phyloP scores from a whole-genome alignment of 139 green algal genomes.

The Choricystis sp. region DNA sequence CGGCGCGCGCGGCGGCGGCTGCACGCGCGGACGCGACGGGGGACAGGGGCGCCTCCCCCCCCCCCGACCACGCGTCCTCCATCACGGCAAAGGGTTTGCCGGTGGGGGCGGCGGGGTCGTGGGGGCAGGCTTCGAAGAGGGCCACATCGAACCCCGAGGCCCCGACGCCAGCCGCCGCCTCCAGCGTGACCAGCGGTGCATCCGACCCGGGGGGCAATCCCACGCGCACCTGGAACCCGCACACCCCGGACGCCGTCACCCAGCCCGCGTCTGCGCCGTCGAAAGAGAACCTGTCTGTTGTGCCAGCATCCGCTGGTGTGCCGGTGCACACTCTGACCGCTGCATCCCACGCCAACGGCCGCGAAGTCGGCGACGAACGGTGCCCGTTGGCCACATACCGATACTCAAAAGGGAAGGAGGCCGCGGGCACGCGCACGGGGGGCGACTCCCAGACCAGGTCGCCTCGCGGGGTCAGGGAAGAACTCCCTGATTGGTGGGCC shows the following conservation, averaged over 20 bases:
- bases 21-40: background rate
- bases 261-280: slow-evolving; percentile 23
- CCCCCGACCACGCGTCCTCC: background rate
- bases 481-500: no score
- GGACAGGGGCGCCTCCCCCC: no score
- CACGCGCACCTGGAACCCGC: slow-evolving; percentile 27
- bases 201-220: slow-evolving; percentile 18
- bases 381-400: slow-evolving; percentile 24
- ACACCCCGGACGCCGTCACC: slow-evolving; percentile 16
- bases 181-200: slow-evolving; percentile 20
- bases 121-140: slow-evolving; percentile 19
- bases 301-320: slow-evolving; percentile 7
- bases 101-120: slow-evolving; percentile 19
- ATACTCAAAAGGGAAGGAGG: slow-evolving; percentile 16
- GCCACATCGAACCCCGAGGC: slow-evolving; percentile 8
- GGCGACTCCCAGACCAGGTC: background rate
- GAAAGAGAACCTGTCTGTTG: background rate
- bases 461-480: background rate
- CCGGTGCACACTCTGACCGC: background rate
- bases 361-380: slow-evolving; percentile 22
- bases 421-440: background rate
- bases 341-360: slow-evolving; percentile 25
- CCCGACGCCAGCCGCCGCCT: background rate
- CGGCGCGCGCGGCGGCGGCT: no score
- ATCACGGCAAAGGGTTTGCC: slow-evolving; percentile 22